Evolutionary conservation across 2,329 filamentous ascomycete species (phyloP), one percentile per base, ranked within the genome.

Genomic region (Aureobasidium mangrovei): DNA sequence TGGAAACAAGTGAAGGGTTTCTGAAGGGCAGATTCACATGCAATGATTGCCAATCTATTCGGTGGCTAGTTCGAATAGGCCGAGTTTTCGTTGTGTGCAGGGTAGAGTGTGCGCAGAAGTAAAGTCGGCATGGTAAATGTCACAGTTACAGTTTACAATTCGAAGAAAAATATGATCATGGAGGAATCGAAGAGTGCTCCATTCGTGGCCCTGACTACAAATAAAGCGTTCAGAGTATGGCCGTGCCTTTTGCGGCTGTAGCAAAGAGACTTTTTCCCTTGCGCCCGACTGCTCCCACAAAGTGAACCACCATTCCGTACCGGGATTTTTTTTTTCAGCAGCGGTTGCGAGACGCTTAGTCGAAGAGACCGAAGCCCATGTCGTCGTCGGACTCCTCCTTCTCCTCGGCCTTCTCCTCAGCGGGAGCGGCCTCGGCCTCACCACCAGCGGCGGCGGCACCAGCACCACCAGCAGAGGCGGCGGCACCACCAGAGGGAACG

Each of bases 401-500:
- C 74, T 83, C 81, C 70, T 85, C 82, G 73, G 88, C 84, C 76
- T 85, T 84, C 64, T 71, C 72, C 56, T 68, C 71, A 27, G 65
- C 64, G 55, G 68, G 65, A 36, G 66, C 62, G 55, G 80, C 83
- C 64, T 77, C 84, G 63, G 75, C 82, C 65, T 76, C 83, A 65
- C 77, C 87, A 65, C 77, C 86, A 67, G 76, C 85, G 69, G 77
- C 87, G 70, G 76, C 85, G 70, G 77, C 82, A 72, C 78, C 75
- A 63, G 71, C 68, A 64, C 77, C 80, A 67, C 77, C 78, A 68
- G 77, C 78, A 67, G 79, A 87, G 74, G 80, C 87, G 72, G 83
- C 89, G 70, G 78, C 81, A 75, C 91, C 91, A 69, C 91, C 93
- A 69, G 88, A 89, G 75, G 93, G 91, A 71, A 98, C 91, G 76